These are phyloP conservation scores for Diospyros kaki DNA, from an alignment of 148 eudicot genomes.

Conservation along the genomic window DNA sequence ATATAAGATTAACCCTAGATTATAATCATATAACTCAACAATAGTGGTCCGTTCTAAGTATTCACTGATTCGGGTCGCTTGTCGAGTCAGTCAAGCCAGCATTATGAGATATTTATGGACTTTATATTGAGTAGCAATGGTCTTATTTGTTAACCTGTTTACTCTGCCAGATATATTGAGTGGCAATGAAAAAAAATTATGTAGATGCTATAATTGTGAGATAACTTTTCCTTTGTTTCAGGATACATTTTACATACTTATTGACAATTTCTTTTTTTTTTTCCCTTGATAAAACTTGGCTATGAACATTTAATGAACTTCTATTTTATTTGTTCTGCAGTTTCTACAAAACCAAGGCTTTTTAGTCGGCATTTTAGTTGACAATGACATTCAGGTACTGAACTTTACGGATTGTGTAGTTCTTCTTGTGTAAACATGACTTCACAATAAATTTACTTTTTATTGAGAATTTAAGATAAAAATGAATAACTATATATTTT, in stretches of 20 bases:
- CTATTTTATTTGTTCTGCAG: slow-evolving; percentile 31
- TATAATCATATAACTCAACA: too few relatives aligned
- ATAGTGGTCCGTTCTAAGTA: too few relatives aligned
- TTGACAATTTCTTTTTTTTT: neutral
- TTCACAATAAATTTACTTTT: neutral
- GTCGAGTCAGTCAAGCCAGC: too few relatives aligned
- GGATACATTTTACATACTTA: neutral
- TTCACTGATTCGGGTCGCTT: too few relatives aligned
- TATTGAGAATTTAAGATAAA: too few relatives aligned
- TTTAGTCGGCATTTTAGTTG: slow-evolving; percentile 52
- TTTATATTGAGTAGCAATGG: neutral
- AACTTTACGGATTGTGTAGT: neutral
- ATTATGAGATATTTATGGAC: neutral
- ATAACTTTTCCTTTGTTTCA: neutral
- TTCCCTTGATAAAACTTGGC: neutral
- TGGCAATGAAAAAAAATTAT: too few relatives aligned
- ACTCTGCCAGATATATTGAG: neutral
- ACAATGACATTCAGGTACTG: slow-evolving; percentile 59
- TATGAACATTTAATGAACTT: neutral
- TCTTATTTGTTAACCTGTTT: neutral
- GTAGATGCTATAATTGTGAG: neutral
- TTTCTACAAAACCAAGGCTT: slow-evolving; percentile 67
- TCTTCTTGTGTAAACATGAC: slow-evolving; percentile 4
- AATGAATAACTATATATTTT: too few relatives aligned
- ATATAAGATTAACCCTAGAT: too few relatives aligned